Base-by-base conservation (phyloP, 176 grass and related monocot genomes). In the Avena insularis region DNA sequence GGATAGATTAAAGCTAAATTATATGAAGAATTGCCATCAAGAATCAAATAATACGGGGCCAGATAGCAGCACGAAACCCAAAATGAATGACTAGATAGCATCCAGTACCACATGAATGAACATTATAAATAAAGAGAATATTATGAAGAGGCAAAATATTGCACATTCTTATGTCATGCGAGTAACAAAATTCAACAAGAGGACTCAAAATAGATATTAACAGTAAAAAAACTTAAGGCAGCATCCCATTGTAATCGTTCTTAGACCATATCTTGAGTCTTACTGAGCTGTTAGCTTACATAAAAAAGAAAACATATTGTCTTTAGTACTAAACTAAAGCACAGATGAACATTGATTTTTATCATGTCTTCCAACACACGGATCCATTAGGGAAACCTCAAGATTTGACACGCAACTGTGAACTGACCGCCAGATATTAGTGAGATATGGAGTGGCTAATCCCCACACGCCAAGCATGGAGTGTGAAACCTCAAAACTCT, bases 361-460 rank as follows among this genome's bases (percentile, higher is more conserved):
- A 79, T 45, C 2, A 2, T 60, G 20, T 15, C 12, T 3, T 11
- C 35, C 1, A 79, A 61, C 19, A 79, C 11, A 60, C 64, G 13
- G 57, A 80, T 80, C 21, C 21, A 80, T 23, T 29, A 65, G 79
- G 59, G 43, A 80, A 45, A 80, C 12, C 58, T 80, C n/a, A 5
- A 9, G 4, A 79, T 19, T 40, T 43, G 67, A 17, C 36, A 43
- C 36, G 1, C 31, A 36, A 71, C 17, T 71, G 36, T 71, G 8
- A 53, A 53, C 6, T 53, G 48, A 14, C 40, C 7, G 40, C 19
- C 69, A 72, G 19, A n/a, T 72, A 40, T 21, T 5, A 75, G 46
- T 75, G 21, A 50, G n/a, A 74, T 5, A 75, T 75, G 8, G 21
- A 75, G 72, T 75, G 7, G 15, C 72, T 50, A 51, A 75, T 51